A percentile compares a stretch with the other conserved stretches of the same genome.
These are phyloP conservation scores for Telopea speciosissima DNA, from an alignment of 177 flowering plant species.

Conservation along the genomic window DNA sequence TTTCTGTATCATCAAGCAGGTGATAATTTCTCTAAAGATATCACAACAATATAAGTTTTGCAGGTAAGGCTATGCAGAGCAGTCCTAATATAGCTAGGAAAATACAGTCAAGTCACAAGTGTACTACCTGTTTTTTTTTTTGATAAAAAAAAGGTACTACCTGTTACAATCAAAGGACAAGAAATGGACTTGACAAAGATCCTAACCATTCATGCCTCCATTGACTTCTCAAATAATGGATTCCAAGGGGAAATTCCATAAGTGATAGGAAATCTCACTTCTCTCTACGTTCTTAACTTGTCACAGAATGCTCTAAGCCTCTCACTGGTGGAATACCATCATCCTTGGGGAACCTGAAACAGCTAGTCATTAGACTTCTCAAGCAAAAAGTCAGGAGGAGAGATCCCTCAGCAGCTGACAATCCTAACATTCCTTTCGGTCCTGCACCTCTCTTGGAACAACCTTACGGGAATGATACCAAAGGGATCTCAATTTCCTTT, in stretches of 20 bases:
- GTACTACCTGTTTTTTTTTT: too few relatives aligned
- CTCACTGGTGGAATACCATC: conserved; percentile 29
- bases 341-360: conserved; percentile 21
- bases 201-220: conserved; percentile 23
- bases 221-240: conserved; percentile 36
- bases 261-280: conserved; percentile 23
- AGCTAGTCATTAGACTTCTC: conserved; percentile 39
- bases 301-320: conserved; percentile 31
- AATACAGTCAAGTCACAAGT: too few relatives aligned
- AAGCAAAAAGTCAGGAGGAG: too few relatives aligned
- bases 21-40: too few relatives aligned
- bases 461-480: conserved; percentile 34
- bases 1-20: too few relatives aligned
- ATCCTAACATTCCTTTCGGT: conserved; percentile 23
- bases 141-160: neutral
- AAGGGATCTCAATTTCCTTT: too few relatives aligned
- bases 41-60: too few relatives aligned
- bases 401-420: conserved; percentile 25
- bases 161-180: conserved; percentile 34
- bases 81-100: too few relatives aligned
- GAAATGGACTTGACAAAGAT: conserved; percentile 36
- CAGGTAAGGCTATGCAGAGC: too few relatives aligned
- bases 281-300: conserved; percentile 33
- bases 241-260: conserved; percentile 38
- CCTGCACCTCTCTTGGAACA: conserved; percentile 31